Evolutionary conservation across 345 rosid genomes (phyloP), one percentile per base, ranked within the genome.

Genomic region (Gossypium arboreum): DNA sequence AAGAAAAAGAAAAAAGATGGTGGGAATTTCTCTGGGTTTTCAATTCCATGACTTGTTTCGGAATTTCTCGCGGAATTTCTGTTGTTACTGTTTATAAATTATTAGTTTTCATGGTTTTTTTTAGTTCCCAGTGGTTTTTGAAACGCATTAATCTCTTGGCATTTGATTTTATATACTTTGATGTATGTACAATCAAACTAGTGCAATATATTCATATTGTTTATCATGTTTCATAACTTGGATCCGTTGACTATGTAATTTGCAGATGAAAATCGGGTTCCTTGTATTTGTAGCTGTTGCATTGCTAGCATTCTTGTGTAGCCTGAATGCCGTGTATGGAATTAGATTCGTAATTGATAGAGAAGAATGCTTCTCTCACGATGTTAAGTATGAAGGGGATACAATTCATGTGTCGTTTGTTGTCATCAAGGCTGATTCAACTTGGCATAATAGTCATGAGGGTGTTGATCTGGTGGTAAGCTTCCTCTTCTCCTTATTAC

Each of bases 381-480:
- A 90, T 79, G 90, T 88, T 73, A 78, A 90, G 65, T 88, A 86
- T 58, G 89, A 84, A 55, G 90, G 92, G 22, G 94, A 88, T 57
- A 83, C 85, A 0, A 83, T 88, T 75, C 94, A 88, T 71, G 82
- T 66, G 43, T 90, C 94, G 0, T 90, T 90, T 76, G 94, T 90
- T 3, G 89, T 90, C 70, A 79, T 90, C 55, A 84, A 85, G 86
- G 79, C 76, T 5, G 89, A 90, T 25, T 77, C 86, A 0, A 73
- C 89, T 41, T 90, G 94, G 94, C 88, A 84, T 77, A 75, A 78
- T 70, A 81, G 72, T 74, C 75, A 83, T 10, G 88, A 88, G 41
- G 90, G 90, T 9, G 86, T 88, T 71, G 89, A 88, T 81, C 88
- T 90, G 73, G 87, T 90, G 89, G 94, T 90, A 81, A 80, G 83